These are phyloP conservation scores for Zygotorulaspora florentina DNA, from an alignment of 805 yeast genomes.

Conservation along the genomic window DNA sequence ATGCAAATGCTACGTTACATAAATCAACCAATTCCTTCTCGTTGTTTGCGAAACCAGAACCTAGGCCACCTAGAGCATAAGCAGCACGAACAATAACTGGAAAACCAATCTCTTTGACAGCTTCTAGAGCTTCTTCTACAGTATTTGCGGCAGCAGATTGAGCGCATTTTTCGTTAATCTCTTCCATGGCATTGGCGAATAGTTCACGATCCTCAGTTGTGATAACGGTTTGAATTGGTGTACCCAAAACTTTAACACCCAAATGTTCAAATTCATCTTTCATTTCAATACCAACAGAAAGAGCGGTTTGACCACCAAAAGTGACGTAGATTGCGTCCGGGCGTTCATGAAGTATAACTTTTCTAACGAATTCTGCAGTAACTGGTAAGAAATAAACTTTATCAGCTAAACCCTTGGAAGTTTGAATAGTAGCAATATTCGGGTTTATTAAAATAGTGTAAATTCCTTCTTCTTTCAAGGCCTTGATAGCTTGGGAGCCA, in stretches of 20 bases:
- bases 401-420: constrained; percentile 96
- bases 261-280: constrained; percentile 90
- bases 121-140: constrained; percentile 76
- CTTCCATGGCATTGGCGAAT: constrained; percentile 91
- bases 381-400: constrained; percentile 98
- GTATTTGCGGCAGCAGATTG: constrained; percentile 79
- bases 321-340: constrained; percentile 97
- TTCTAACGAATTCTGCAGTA: constrained; percentile 91
- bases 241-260: constrained; percentile 91
- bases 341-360: constrained; percentile 88
- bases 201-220: constrained; percentile 98
- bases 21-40: constrained; percentile 75
- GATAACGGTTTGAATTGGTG: constrained; percentile 91
- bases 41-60: constrained; percentile 95
- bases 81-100: constrained; percentile 98
- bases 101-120: constrained; percentile 83
- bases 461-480: constrained; percentile 95
- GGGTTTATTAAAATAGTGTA: constrained; percentile 95
- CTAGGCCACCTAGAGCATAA: constrained; percentile 94
- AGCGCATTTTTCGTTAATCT: constrained; percentile 94
- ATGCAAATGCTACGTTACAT: constrained; percentile 88
- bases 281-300: constrained; percentile 90
- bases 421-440: constrained; percentile 96
- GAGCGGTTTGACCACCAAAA: constrained; percentile 98
- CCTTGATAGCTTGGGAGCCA: constrained; percentile 98